Percentiles rank a stretch among this genome's conserved stretches.
These are phyloP conservation scores for Mycena olivaceomarginata DNA, from an alignment of 768 basidiomycete species.

Conservation along the genomic window DNA sequence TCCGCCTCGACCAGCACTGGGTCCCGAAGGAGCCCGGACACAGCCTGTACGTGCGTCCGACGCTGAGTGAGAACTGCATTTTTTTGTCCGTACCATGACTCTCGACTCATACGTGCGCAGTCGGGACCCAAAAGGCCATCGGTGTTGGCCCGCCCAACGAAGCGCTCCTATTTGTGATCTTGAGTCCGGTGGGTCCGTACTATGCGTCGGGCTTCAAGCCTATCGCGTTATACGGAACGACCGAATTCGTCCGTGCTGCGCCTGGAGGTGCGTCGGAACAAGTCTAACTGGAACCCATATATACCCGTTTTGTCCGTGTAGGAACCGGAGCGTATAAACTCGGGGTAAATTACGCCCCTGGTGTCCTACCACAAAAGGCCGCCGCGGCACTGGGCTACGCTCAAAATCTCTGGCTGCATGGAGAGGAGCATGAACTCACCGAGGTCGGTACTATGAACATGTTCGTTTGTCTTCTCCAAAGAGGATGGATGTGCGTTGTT, in stretches of 20 bases:
- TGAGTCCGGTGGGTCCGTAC: slow-evolving; percentile 90
- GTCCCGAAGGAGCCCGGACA: slow-evolving; percentile 92
- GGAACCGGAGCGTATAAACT: slow-evolving; percentile 93
- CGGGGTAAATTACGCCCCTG: slow-evolving; percentile 92
- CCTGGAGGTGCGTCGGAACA: slow-evolving; percentile 77
- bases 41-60: slow-evolving; percentile 94
- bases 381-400: slow-evolving; percentile 87
- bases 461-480: slow-evolving; percentile 87
- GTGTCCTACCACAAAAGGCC: slow-evolving; percentile 88
- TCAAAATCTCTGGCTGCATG: slow-evolving; percentile 94
- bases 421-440: slow-evolving; percentile 76
- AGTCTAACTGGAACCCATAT: background rate
- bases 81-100: background rate
- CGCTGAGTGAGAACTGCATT: slow-evolving; percentile 67
- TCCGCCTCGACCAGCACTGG: slow-evolving; percentile 92
- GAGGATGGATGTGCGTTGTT: slow-evolving; percentile 74
- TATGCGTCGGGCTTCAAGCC: slow-evolving; percentile 94
- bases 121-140: slow-evolving; percentile 84
- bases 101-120: slow-evolving; percentile 58
- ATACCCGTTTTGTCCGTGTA: slow-evolving; percentile 47
- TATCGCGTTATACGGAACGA: slow-evolving; percentile 90
- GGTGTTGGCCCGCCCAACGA: slow-evolving; percentile 86
- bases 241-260: slow-evolving; percentile 88
- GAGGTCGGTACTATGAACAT: slow-evolving; percentile 96
- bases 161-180: slow-evolving; percentile 91